Evolutionary conservation across 2,329 filamentous ascomycete species (phyloP).

Genomic region (Clarireedia sp.): DNA sequence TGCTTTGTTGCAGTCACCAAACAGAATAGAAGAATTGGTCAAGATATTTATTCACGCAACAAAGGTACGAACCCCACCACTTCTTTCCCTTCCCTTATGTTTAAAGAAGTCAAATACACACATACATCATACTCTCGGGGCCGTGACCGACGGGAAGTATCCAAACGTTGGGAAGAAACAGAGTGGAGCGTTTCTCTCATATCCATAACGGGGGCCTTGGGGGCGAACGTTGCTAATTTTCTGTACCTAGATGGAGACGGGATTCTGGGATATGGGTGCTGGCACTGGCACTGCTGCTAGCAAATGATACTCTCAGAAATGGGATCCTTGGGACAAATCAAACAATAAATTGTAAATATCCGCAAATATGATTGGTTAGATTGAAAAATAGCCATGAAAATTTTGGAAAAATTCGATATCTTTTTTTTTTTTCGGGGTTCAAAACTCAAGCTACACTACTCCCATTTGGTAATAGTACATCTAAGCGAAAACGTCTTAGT

Average conservation of each 20-base stretch:
- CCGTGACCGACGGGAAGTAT: background rate
- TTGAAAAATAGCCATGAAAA: no score
- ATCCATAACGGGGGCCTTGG: background rate
- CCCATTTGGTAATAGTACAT: no score
- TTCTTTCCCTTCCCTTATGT: background rate
- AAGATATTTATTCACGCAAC: conserved; percentile 83
- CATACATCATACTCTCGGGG: no score
- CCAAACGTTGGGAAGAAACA: background rate
- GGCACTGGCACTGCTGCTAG: background rate
- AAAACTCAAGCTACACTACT: background rate
- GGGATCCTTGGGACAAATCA: no score
- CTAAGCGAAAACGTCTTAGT: background rate
- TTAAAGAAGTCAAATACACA: background rate
- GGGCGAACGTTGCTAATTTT: background rate
- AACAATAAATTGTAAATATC: no score
- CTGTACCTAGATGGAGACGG: conserved; percentile 55
- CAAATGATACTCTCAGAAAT: no score
- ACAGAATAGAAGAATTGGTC: conserved; percentile 72
- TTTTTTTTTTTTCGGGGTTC: background rate
- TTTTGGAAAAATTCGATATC: background rate
- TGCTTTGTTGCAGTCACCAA: conserved; percentile 63
- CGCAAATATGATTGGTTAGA: no score
- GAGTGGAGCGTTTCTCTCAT: background rate
- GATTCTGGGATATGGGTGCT: conserved; percentile 65
- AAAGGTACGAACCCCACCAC: conserved; percentile 46